Evolutionary conservation across 805 yeast species (phyloP).

Genomic region (Ogataea pini): DNA sequence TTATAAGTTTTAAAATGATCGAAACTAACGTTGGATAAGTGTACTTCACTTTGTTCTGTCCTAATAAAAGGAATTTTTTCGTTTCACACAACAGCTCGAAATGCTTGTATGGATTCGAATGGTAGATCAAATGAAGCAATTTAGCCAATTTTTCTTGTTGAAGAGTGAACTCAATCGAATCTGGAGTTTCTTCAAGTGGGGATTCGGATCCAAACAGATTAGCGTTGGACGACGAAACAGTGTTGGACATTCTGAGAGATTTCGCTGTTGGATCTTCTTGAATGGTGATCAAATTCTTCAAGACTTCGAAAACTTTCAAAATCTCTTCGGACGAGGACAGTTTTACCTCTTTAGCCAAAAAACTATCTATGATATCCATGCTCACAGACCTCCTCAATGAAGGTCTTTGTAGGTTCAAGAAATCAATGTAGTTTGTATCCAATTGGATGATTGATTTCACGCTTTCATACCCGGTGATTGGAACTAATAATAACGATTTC

Average conservation of each 20-base stretch:
- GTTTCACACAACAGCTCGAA: slow-evolving; percentile 47
- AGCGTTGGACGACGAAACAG: slow-evolving; percentile 12
- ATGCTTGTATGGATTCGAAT: slow-evolving; percentile 47
- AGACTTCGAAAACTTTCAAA: slow-evolving; percentile 58
- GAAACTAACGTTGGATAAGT: slow-evolving; percentile 79
- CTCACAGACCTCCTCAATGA: slow-evolving; percentile 59
- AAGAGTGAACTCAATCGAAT: slow-evolving; percentile 39
- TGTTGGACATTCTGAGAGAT: slow-evolving; percentile 38
- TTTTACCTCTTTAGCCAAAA: slow-evolving; percentile 43
- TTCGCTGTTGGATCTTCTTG: slow-evolving; percentile 35
- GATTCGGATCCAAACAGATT: slow-evolving; percentile 31
- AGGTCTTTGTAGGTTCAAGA: slow-evolving; percentile 54
- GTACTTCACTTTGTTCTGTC: slow-evolving; percentile 55
- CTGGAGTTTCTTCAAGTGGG: slow-evolving; percentile 27
- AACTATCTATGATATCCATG: slow-evolving; percentile 57
- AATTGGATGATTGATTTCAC: slow-evolving; percentile 38
- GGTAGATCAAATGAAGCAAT: slow-evolving; percentile 62
- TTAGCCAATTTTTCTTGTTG: slow-evolving; percentile 69
- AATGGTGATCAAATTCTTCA: slow-evolving; percentile 51
- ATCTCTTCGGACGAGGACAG: slow-evolving; percentile 50
- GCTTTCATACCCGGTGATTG: slow-evolving; percentile 45
- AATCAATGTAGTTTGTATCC: slow-evolving; percentile 50
- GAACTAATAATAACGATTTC: slow-evolving; percentile 46
- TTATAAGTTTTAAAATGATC: slow-evolving; percentile 58
- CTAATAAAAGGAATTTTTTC: slow-evolving; percentile 51